phyloP scores from a whole-genome alignment of 2,329 filamentous ascomycete genomes.

The Ophiosphaerella narmari region DNA sequence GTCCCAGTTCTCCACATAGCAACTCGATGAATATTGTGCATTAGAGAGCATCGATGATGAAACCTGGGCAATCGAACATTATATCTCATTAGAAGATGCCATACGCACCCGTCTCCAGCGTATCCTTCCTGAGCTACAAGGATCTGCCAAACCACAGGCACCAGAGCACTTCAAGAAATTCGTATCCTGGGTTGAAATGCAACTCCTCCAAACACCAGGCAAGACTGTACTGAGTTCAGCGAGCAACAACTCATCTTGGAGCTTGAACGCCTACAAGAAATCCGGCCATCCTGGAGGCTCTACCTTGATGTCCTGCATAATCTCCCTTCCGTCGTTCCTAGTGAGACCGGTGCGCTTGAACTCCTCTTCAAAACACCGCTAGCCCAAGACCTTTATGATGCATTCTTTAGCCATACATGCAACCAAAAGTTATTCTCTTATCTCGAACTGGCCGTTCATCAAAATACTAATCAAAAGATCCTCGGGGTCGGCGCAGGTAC shows the following conservation, averaged over 20 bases:
- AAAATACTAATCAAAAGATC: background rate
- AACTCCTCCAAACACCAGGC: background rate
- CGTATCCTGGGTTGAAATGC: background rate
- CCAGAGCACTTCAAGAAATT: background rate
- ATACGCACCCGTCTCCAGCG: background rate
- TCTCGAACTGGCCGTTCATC: background rate
- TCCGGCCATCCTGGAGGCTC: conserved; percentile 1
- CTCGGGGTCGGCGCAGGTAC: background rate
- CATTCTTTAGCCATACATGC: background rate
- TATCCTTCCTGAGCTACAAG: background rate
- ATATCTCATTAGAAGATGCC: background rate
- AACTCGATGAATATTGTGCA: conserved; percentile 2
- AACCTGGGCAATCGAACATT: background rate
- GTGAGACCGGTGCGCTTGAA: conserved; percentile 4
- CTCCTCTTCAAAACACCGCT: conserved; percentile 1
- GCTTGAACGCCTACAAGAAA: background rate
- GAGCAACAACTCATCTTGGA: no score
- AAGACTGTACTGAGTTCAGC: background rate
- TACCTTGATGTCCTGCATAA: background rate
- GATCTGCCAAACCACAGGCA: background rate
- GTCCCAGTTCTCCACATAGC: background rate
- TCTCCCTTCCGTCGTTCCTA: conserved; percentile 1
- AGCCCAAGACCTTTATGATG: conserved; percentile 2
- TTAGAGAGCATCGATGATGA: conserved; percentile 1
- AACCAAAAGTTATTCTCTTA: background rate